Evolutionary conservation across 1,284 basidiomycete species (phyloP).

Genomic region (Caloboletus firmus): DNA sequence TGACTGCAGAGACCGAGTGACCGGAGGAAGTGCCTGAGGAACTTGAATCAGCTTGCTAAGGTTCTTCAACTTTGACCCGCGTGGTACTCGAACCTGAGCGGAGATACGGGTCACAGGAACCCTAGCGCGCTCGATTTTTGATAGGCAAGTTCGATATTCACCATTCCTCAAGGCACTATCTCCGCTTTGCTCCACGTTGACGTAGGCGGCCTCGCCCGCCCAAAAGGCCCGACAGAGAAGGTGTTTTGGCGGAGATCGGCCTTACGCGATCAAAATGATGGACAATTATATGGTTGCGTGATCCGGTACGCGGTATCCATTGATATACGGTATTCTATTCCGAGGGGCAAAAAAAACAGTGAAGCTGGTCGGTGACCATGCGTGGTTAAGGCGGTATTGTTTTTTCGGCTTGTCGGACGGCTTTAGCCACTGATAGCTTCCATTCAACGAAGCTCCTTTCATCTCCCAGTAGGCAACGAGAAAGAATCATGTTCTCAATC

Average conservation of each 20-base stretch:
- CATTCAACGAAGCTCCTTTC: too few relatives aligned
- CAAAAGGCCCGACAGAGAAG: slow-evolving; percentile 91
- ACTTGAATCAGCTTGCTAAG: slow-evolving; percentile 54
- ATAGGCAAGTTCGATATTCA: slow-evolving; percentile 74
- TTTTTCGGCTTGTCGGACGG: slow-evolving; percentile 47
- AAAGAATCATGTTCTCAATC: too few relatives aligned
- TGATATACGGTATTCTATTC: neutral
- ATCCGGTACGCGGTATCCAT: neutral
- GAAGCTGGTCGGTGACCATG: slow-evolving; percentile 67
- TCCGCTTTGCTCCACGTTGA: slow-evolving; percentile 56
- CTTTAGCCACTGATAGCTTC: too few relatives aligned
- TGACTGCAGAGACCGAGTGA: slow-evolving; percentile 71
- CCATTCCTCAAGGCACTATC: slow-evolving; percentile 54
- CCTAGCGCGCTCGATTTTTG: slow-evolving; percentile 74
- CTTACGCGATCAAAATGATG: slow-evolving; percentile 85
- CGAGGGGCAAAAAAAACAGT: slow-evolving; percentile 82
- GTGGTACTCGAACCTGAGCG: slow-evolving; percentile 61
- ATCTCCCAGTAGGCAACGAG: too few relatives aligned
- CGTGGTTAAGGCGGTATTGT: slow-evolving; percentile 57
- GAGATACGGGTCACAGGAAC: slow-evolving; percentile 81
- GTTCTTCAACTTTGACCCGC: too few relatives aligned
- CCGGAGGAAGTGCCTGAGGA: slow-evolving; percentile 55
- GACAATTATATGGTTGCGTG: slow-evolving; percentile 79
- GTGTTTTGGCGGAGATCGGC: slow-evolving; percentile 95
- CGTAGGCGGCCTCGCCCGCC: slow-evolving; percentile 51